A percentile compares a stretch with the other conserved stretches of the same genome.
phyloP scores from a whole-genome alignment of 768 basidiomycete genomes.

The Chalciporus pseudorubinellus region DNA sequence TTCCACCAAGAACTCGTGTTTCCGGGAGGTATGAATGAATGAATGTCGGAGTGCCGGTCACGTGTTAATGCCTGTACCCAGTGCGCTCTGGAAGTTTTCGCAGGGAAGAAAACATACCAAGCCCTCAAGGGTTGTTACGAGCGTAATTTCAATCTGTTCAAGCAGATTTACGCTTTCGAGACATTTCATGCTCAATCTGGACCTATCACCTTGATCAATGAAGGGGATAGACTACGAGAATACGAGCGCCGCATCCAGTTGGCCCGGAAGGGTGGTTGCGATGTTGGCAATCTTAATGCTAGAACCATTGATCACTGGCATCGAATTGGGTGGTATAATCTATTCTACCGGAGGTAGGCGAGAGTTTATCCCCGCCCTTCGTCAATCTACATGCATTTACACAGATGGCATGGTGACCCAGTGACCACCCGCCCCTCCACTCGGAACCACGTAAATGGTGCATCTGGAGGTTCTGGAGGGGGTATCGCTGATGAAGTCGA shows the following conservation, averaged over 20 bases:
- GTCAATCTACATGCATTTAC: constrained; percentile 6
- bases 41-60: background rate
- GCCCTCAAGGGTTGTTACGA: constrained; percentile 84
- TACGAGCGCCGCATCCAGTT: constrained; percentile 69
- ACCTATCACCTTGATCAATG: constrained; percentile 43
- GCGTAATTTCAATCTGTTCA: constrained; percentile 82
- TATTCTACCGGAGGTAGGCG: constrained; percentile 65
- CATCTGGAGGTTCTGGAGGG: constrained; percentile 26
- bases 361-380: background rate
- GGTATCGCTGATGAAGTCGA: constrained; percentile 45
- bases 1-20: constrained; percentile 79
- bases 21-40: constrained; percentile 57
- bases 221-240: constrained; percentile 65
- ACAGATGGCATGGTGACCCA: constrained; percentile 70
- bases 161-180: constrained; percentile 77
- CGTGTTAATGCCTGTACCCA: constrained; percentile 27
- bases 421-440: constrained; percentile 50
- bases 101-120: constrained; percentile 76
- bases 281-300: constrained; percentile 71
- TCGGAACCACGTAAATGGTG: constrained; percentile 34
- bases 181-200: constrained; percentile 36
- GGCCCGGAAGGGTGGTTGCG: constrained; percentile 63
- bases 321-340: constrained; percentile 69
- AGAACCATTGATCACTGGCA: constrained; percentile 81
- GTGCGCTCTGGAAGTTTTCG: constrained; percentile 73